Conservation (phyloP, 2,329 filamentous ascomycete species). For the Colletotrichum coccodes region DNA sequence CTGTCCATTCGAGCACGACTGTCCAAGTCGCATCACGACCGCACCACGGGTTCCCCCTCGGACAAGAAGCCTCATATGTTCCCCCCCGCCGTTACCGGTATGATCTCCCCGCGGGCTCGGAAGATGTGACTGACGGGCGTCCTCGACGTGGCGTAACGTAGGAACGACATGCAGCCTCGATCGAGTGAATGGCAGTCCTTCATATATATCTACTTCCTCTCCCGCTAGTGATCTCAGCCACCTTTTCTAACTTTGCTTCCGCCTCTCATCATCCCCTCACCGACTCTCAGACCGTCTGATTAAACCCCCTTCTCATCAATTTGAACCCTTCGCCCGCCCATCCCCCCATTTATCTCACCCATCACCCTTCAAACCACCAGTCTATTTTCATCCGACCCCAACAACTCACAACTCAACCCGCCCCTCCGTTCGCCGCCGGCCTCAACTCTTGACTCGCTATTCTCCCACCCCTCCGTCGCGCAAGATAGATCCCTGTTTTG, state of each 20-base stretch:
- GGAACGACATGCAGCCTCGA: not conserved
- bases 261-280: not conserved
- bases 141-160: not conserved
- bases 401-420: not conserved
- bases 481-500: not conserved
- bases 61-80: not conserved
- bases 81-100: not conserved
- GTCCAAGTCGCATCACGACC: conserved; percentile 17
- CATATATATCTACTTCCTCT: not conserved
- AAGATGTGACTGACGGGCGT: not conserved
- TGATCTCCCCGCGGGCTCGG: not conserved
- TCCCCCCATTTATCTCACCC: not conserved
- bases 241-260: not conserved
- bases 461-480: not conserved
- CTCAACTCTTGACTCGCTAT: not conserved
- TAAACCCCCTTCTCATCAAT: not conserved
- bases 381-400: not conserved
- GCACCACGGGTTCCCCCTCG: not conserved
- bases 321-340: not conserved
- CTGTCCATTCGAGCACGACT: conserved; percentile 11
- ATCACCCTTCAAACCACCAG: not conserved
- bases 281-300: conserved; percentile 24
- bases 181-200: not conserved
- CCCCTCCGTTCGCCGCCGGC: not conserved
- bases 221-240: not conserved